Base-by-base conservation (phyloP, 2,329 filamentous ascomycete genomes). In the Exophiala bonariae region DNA sequence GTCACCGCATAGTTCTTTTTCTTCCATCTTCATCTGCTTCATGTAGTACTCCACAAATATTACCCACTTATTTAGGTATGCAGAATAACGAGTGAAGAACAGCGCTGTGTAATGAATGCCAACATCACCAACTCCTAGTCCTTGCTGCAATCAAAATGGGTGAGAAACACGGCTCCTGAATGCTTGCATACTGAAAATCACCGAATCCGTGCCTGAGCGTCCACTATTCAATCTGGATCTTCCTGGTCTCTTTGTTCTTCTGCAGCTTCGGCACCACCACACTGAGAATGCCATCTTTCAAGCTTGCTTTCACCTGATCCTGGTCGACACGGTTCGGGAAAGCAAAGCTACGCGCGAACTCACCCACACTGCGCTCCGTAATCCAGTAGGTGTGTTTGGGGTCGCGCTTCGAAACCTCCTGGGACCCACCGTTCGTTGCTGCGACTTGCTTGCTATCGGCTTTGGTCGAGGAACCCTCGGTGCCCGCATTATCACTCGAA, bases 231-330 rank as follows among this genome's bases (percentile, higher is more conserved):
- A 54, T 54, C 33, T 54, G 40, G 34, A 54, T 49, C 26, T 40
- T 48, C 41, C 33, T 54, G 19, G 44, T 23, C 8, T 32, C 10
- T 22, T 44, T 51, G 28, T 30, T 35, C 69, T 55, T 70, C 63
- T 30, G 71, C 68, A 73, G 67, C 70, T 83, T 84, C 3, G 81
- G 81, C 3, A 84, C 74, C 3, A 75, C 59, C 30, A 84, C 72
- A 41, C 68, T 75, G 45, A 84, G 63, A 43, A 84, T 75, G 11
- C 81, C 81, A 58, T 83, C 76, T 69, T 79, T 82, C 62, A 84
- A 61, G 50, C 67, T 77, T n/a, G 81, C 81, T 66, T 76, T 80
- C 57, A 83, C 80, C n/a, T 65, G 68, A 23, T 83, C 80, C 60
- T 82, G 79, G 54, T 82, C 73, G 37, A 83, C 75, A 19, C 73